Base-by-base conservation (phyloP, 192 early-diverging fungal species). In the Entomortierella lignicola region DNA sequence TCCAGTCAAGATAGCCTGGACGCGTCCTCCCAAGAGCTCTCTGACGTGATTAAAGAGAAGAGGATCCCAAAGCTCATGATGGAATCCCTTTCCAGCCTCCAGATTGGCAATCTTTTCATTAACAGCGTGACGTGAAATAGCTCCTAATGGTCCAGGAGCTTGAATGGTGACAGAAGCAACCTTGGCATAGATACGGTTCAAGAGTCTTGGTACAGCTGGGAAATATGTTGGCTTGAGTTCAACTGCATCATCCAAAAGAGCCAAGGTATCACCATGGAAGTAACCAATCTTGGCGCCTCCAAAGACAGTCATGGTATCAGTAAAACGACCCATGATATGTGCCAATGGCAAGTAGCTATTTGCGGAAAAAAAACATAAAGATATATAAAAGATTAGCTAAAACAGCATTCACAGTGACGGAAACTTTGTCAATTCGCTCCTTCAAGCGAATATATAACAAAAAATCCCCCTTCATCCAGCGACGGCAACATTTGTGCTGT, bases 281-380 rank as follows among this genome's bases (percentile, higher is more conserved):
- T 69, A 83, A 12, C 81, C 81, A 23, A 79, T 64, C 30, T 66
- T 60, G 25, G 32, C 29, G 13, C 81, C 73, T 43, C 18, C 52
- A 42, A 61, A 66, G 8, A 27, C 11, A 1, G 41, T 31, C n/a
- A 25, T 39, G 29, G 57, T 44, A 30, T 72, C 69, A 1, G 44
- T 25, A 1, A 55, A 8, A 47, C 81, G 69, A n/a, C 81, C 81
- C 47, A 75, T 66, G 29, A 75, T 66, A 63, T 82, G 81, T 18
- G 97, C 94, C 44, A 97, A 84, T 8, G 96, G 96, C 72, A 99
- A 88, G 74, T 96, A 99, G 30, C 93, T 92, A 66, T 8, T 7
- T 39, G 17, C n/a, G n/a, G n/a, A n/a, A n/a, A n/a, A n/a, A n/a
- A n/a, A n/a, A n/a, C n/a, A n/a, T n/a, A n/a, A n/a, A n/a, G n/a